These are phyloP conservation scores for Austroboletus niveus DNA, from an alignment of 1,284 basidiomycete species.

Conservation along the genomic window DNA sequence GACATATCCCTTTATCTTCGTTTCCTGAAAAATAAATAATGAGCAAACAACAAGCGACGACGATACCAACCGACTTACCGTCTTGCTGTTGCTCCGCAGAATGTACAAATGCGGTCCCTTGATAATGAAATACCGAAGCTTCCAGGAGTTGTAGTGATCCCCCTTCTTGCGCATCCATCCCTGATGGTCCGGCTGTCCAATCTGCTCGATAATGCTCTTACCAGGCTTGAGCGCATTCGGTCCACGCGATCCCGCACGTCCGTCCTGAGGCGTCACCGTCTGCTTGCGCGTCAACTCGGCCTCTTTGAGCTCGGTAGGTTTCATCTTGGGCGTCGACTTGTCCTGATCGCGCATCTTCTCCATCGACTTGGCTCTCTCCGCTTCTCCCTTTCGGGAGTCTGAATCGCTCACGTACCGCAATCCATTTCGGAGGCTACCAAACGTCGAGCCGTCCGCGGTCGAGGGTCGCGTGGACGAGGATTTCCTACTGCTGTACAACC, in stretches of 20 bases:
- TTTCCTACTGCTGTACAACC: constrained; percentile 45
- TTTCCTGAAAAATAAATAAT: constrained; percentile 55
- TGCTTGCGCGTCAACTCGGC: constrained; percentile 49
- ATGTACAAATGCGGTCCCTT: constrained; percentile 91
- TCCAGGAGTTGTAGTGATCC: constrained; percentile 94
- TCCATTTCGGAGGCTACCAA: constrained; percentile 13
- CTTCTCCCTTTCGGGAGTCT: constrained; percentile 13
- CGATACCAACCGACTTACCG: constrained; percentile 40
- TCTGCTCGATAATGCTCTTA: constrained; percentile 79
- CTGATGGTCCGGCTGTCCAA: constrained; percentile 82
- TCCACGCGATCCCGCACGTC: constrained; percentile 18
- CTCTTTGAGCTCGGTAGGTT: constrained; percentile 16
- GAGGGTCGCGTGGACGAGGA: constrained; percentile 37
- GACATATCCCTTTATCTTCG: constrained; percentile 94
- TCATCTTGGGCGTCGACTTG: constrained; percentile 18
- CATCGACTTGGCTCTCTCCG: constrained; percentile 22
- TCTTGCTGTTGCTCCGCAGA: constrained; percentile 65
- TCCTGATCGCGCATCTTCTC: constrained; percentile 23
- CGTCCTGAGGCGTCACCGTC: constrained; percentile 39
- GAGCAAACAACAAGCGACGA: neutral
- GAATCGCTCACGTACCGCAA: constrained; percentile 6
- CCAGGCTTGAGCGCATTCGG: constrained; percentile 54
- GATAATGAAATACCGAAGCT: constrained; percentile 89
- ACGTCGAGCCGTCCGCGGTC: constrained; percentile 33
- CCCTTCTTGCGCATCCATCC: constrained; percentile 98